Percentiles rank a stretch among this genome's conserved stretches.
These are phyloP conservation scores for Achaetomiella virescens DNA, from an alignment of 495 filamentous ascomycete species.

Conservation along the genomic window DNA sequence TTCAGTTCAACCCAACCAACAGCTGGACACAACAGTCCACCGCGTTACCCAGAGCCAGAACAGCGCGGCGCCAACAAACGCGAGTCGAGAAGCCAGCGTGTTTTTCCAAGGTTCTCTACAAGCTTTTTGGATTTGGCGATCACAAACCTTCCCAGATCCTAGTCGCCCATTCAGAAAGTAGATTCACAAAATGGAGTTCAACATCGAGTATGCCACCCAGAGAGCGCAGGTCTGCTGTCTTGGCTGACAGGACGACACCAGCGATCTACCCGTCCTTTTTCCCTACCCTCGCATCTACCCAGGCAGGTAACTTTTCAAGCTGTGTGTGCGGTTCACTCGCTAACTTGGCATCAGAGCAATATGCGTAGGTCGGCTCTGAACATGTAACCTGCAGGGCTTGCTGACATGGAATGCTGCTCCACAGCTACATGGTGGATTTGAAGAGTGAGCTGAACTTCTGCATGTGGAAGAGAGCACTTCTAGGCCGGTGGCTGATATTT, in stretches of 20 bases:
- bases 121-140: background rate
- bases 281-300: conserved; percentile 97
- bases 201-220: conserved; percentile 57
- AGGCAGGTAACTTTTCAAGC: conserved; percentile 38
- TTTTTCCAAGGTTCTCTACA: no score
- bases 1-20: no score
- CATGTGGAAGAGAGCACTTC: background rate
- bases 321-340: background rate
- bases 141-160: background rate
- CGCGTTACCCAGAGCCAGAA: no score
- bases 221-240: background rate
- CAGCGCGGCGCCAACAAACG: no score
- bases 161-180: background rate
- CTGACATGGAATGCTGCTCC: background rate
- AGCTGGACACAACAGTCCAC: no score
- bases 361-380: conserved; percentile 55
- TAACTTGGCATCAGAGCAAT: conserved; percentile 59
- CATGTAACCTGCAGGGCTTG: background rate
- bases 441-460: conserved; percentile 56
- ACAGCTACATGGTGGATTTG: conserved; percentile 93
- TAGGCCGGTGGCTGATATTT: background rate
- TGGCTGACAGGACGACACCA: conserved; percentile 28
- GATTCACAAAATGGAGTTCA: conserved; percentile 73
- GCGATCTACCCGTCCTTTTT: conserved; percentile 90
- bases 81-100: no score